Conservation (phyloP, 129 eudicot genomes). For the Centella asiatica region DNA sequence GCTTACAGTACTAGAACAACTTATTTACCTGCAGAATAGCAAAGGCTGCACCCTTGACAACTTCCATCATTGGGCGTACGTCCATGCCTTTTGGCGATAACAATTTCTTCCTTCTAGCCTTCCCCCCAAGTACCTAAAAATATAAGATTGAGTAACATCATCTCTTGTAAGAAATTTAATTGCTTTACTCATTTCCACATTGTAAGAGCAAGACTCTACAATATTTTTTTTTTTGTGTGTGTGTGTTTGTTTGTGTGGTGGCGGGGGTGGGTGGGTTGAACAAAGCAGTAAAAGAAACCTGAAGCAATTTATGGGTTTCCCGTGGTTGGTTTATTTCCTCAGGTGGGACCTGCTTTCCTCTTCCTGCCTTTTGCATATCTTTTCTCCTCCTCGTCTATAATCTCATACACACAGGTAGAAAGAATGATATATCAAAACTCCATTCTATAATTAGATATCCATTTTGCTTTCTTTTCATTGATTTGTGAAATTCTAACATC, state of each 20-base stretch:
- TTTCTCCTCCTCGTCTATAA: constrained; percentile 48
- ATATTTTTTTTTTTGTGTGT: no score
- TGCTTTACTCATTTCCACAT: neutral
- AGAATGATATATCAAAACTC: neutral
- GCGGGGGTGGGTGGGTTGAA: no score
- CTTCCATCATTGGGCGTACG: constrained; percentile 96
- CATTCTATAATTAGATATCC: neutral
- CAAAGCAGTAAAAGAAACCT: constrained; percentile 35
- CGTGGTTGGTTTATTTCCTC: constrained; percentile 42
- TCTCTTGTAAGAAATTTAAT: neutral
- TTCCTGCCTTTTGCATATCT: constrained; percentile 34
- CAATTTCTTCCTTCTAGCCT: constrained; percentile 72
- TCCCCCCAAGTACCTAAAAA: constrained; percentile 68
- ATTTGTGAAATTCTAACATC: no score
- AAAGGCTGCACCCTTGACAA: constrained; percentile 87
- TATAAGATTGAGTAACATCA: neutral
- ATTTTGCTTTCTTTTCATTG: no score
- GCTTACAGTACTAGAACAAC: neutral
- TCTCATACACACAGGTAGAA: neutral
- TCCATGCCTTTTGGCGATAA: constrained; percentile 83
- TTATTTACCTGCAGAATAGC: constrained; percentile 62
- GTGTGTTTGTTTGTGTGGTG: no score
- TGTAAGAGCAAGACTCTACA: neutral
- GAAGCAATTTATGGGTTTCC: constrained; percentile 84
- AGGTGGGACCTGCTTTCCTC: constrained; percentile 21